Evolutionary conservation across 495 filamentous ascomycete genomes (phyloP).

Genomic region (Daldinia decipiens): DNA sequence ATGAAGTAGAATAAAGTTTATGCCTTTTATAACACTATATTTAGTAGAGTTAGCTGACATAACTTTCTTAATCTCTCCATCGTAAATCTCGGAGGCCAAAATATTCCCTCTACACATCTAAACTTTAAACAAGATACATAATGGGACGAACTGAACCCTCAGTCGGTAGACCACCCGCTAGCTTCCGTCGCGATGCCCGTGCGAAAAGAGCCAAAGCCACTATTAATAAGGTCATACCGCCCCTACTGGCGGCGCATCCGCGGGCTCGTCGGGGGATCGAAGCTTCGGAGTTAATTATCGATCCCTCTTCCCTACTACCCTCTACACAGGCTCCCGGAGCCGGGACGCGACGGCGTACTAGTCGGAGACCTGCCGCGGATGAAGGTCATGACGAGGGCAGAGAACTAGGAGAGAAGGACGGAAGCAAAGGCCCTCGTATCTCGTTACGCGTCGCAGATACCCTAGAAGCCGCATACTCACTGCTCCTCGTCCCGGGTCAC

Average conservation of each 20-base stretch:
- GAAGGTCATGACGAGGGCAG: neutral
- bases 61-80: too few relatives aligned
- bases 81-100: too few relatives aligned
- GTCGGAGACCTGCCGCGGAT: neutral
- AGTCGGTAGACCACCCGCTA: constrained; percentile 38
- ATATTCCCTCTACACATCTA: too few relatives aligned
- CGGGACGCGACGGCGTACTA: neutral
- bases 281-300: constrained; percentile 58
- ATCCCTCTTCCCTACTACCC: constrained; percentile 37
- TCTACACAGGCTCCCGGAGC: neutral
- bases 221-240: constrained; percentile 62
- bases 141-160: constrained; percentile 49
- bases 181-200: constrained; percentile 52
- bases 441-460: constrained; percentile 58
- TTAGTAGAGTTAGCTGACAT: too few relatives aligned
- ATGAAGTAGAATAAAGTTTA: too few relatives aligned
- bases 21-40: too few relatives aligned
- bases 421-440: constrained; percentile 45
- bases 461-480: constrained; percentile 55
- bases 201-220: constrained; percentile 62
- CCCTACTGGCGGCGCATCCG: constrained; percentile 57
- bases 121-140: neutral
- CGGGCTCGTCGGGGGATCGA: constrained; percentile 62
- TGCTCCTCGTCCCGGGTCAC: constrained; percentile 37
- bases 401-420: neutral